Evolutionary conservation across 2,329 filamentous ascomycete species (phyloP), one percentile per base, ranked within the genome.

Genomic region (Cladosporium sp.): DNA sequence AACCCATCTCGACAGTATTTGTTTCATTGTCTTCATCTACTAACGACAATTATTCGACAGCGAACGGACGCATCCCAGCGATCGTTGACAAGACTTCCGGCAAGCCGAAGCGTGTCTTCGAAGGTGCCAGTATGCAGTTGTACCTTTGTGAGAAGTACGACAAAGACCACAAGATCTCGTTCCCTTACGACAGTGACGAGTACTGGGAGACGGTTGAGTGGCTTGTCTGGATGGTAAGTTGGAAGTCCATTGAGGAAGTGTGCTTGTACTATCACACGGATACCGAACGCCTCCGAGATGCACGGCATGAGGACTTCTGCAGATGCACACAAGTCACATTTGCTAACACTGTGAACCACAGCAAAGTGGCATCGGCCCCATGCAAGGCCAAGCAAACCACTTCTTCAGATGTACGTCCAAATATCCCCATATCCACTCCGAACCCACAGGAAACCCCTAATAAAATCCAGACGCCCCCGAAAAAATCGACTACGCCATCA

Each of bases 21-120:
- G n/a, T n/a, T n/a, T n/a, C n/a, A n/a, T n/a, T n/a, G n/a, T n/a
- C n/a, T n/a, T n/a, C n/a, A n/a, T n/a, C n/a, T n/a, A n/a, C n/a
- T n/a, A n/a, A n/a, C n/a, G n/a, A n/a, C n/a, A n/a, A n/a, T n/a
- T n/a, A n/a, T n/a, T n/a, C n/a, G n/a, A n/a, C 51, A 64, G 61
- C 92, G 70, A 96, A 96, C 77, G 92, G 92, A 69, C 90, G 92
- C 71, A 95, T 96, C 73, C 92, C 92, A 4, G 92, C 92, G 66
- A 74, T 96, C 57, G 94, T 91, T 15, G 92, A 96, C 79, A 90
- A 84, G 8, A 81, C 82, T 3, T 88, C 93, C 75, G 65, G 65
- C 41, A 59, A 91, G 71, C 80, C 89, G 76, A 91, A 95, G 75
- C 84, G 85, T 66, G 78, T 96, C 28, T 96, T 93, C 74, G 67